Evolutionary conservation across 352 stramenopile species (phyloP).

Genomic region (Globisporangium barbulae): DNA sequence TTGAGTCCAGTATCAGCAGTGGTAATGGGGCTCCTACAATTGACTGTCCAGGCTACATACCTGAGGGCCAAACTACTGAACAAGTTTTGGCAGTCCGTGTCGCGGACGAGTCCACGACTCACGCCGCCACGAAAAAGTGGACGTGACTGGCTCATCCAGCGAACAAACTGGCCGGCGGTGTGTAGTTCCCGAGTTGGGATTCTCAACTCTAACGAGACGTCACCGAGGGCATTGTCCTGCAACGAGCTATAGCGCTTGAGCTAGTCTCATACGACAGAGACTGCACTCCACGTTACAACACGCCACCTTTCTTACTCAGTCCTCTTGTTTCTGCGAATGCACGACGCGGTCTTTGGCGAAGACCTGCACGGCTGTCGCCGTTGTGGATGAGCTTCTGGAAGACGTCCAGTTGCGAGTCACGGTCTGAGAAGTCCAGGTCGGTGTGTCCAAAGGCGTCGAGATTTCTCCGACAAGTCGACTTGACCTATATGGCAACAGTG

Average conservation of each 20-base stretch:
- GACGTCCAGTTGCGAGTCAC: constrained; percentile 39
- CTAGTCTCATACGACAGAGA: too few relatives aligned
- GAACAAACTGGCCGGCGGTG: neutral
- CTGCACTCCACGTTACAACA: neutral
- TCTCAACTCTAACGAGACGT: too few relatives aligned
- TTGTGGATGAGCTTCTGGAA: constrained; percentile 88
- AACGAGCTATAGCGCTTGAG: too few relatives aligned
- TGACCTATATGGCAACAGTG: too few relatives aligned
- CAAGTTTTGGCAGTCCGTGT: constrained; percentile 55
- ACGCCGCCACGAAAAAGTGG: too few relatives aligned
- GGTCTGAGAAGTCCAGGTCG: constrained; percentile 40
- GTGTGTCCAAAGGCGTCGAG: too few relatives aligned
- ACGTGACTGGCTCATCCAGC: constrained; percentile 15
- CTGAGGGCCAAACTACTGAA: constrained; percentile 33
- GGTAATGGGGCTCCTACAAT: neutral
- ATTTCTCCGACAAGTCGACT: too few relatives aligned
- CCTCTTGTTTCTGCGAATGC: constrained; percentile 12
- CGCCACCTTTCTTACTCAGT: neutral
- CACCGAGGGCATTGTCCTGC: too few relatives aligned
- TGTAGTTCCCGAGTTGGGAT: too few relatives aligned
- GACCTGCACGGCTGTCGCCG: constrained; percentile 65
- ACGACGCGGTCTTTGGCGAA: constrained; percentile 63
- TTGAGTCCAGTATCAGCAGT: neutral
- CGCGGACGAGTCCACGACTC: constrained; percentile 4
- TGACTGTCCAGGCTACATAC: neutral